phyloP scores from a whole-genome alignment of 2,329 filamentous ascomycete species.

The Ophiostoma australiae region DNA sequence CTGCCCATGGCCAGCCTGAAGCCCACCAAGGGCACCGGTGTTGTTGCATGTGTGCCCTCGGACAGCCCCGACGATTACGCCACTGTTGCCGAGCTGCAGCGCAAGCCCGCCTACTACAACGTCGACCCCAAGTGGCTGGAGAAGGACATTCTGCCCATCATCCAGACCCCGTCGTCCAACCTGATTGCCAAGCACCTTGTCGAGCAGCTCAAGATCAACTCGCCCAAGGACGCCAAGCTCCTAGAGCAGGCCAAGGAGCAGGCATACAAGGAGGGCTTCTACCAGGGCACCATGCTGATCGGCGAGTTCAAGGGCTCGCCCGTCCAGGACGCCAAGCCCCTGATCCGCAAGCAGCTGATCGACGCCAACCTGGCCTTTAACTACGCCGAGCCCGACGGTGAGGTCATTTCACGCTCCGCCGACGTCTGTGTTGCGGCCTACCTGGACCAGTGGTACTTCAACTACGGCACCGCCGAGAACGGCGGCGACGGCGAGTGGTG shows the following conservation, averaged over 20 bases:
- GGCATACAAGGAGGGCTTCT: slow-evolving; percentile 96
- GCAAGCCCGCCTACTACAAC: slow-evolving; percentile 94
- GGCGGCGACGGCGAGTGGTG: slow-evolving; percentile 80
- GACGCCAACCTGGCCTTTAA: slow-evolving; percentile 75
- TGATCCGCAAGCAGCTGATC: slow-evolving; percentile 73
- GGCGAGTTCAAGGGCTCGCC: slow-evolving; percentile 84
- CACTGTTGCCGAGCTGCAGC: slow-evolving; percentile 78
- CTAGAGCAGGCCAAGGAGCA: slow-evolving; percentile 91
- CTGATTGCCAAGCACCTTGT: slow-evolving; percentile 77
- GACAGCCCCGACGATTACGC: slow-evolving; percentile 95
- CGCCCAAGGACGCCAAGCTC: slow-evolving; percentile 87
- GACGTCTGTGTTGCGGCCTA: slow-evolving; percentile 73
- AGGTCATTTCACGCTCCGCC: slow-evolving; percentile 74
- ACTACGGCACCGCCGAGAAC: slow-evolving; percentile 52
- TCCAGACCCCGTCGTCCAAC: slow-evolving; percentile 77
- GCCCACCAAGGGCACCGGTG: slow-evolving; percentile 89
- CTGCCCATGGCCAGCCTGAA: slow-evolving; percentile 94
- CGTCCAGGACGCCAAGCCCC: slow-evolving; percentile 76
- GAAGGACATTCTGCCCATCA: slow-evolving; percentile 81
- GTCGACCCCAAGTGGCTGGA: slow-evolving; percentile 97
- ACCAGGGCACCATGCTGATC: slow-evolving; percentile 84
- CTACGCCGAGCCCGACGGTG: slow-evolving; percentile 88
- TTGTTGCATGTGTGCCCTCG: slow-evolving; percentile 92
- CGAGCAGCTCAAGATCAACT: slow-evolving; percentile 92
- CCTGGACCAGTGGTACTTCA: slow-evolving; percentile 96